Evolutionary conservation across 768 basidiomycete species (phyloP), one percentile per base, ranked within the genome.

Genomic region (Mycena chlorophos): DNA sequence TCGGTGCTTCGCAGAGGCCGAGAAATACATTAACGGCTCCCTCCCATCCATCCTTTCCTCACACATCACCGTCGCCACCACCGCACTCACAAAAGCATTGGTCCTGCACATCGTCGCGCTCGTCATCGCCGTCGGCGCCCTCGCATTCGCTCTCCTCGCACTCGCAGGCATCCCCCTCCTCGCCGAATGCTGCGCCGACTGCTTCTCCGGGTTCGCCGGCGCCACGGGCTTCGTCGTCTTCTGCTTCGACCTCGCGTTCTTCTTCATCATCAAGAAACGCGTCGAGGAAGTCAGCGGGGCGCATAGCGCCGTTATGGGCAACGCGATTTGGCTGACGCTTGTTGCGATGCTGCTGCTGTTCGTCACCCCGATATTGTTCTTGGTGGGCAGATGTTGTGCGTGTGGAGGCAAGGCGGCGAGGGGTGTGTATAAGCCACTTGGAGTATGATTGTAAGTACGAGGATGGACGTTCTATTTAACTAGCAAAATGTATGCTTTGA

Each of bases 21-120:
- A 54, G 52, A 85, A 86, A 88, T 61, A 52, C 62, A 74, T 87
- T 55, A 84, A 87, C 58, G 62, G 56, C 45, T 25, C 60, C 5
- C 56, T 61, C 43, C 60, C 60, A 25, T 12, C 17, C 39, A 42
- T 61, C 40, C 50, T 61, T 8, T 56, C 46, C 60, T 40, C 34
- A 1, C 30, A 42, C 23, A 53, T 55, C 3, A 57, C 52, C 54
- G 60, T 61, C 17, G 72, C 85, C 52, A 82, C 87, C 49, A 87
- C 88, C 67, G 88, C 88, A 80, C 75, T 89, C 63, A 90, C 88
- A 16, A 89, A 90, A 64, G 83, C 83, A 19, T 80, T 91, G 54
- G 78, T 90, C 52, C 77, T 90, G 5, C 88, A 90, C 64, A 77
- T 89, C 55, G 80, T 85, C 51, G 88, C 85, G 5, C 78, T 89